These are phyloP conservation scores for Sclerotinia subarctica DNA, from an alignment of 2,329 filamentous ascomycete species.

Conservation along the genomic window DNA sequence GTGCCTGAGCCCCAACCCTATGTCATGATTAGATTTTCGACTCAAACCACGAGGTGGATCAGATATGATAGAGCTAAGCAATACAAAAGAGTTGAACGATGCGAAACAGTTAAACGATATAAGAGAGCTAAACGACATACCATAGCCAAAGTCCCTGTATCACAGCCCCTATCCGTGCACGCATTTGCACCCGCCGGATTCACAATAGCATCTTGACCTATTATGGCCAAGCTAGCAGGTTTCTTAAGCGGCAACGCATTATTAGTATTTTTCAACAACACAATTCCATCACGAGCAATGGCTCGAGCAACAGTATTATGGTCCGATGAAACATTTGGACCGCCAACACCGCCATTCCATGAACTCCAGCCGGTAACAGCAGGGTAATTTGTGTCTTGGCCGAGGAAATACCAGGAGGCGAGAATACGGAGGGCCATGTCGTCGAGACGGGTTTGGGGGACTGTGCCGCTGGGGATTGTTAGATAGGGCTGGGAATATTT, in stretches of 20 bases:
- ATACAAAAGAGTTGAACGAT: no score
- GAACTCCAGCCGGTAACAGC: slow-evolving; percentile 49
- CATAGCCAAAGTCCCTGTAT: slow-evolving; percentile 62
- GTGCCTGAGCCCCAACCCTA: slow-evolving; percentile 19
- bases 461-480: slow-evolving; percentile 47
- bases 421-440: slow-evolving; percentile 66
- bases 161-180: slow-evolving; percentile 59
- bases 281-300: slow-evolving; percentile 54
- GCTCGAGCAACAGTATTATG: slow-evolving; percentile 61
- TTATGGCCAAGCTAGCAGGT: slow-evolving; percentile 53
- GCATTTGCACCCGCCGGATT: slow-evolving; percentile 62
- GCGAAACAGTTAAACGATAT: neutral
- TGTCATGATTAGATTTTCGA: neutral
- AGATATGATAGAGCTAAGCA: no score
- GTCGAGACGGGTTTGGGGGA: slow-evolving; percentile 59
- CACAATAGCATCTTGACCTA: slow-evolving; percentile 60
- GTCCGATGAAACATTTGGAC: slow-evolving; percentile 51
- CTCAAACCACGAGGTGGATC: no score
- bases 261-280: slow-evolving; percentile 65
- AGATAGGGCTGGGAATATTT: slow-evolving; percentile 1
- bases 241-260: slow-evolving; percentile 55
- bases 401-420: slow-evolving; percentile 57
- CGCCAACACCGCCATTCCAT: slow-evolving; percentile 33
- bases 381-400: slow-evolving; percentile 50
- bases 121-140: slow-evolving; percentile 37